Evolutionary conservation across 257 asterid genomes (phyloP).

Genomic region (Perilla frutescens): DNA sequence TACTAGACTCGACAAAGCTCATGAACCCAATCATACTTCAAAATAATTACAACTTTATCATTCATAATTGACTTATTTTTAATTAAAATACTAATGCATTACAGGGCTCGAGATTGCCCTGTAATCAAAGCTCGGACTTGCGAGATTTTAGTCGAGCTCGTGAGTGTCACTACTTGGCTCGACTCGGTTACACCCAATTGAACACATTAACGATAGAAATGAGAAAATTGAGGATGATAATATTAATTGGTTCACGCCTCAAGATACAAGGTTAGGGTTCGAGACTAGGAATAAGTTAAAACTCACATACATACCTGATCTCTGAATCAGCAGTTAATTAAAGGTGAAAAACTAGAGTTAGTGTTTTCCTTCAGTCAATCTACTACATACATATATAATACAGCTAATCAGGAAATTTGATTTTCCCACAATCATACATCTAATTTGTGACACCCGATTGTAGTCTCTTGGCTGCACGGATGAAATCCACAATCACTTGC

Average conservation of each 20-base stretch:
- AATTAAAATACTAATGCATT: too few relatives aligned
- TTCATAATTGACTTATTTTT: too few relatives aligned
- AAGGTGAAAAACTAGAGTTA: slow-evolving; percentile 49
- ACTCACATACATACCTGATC: slow-evolving; percentile 46
- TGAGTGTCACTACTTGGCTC: too few relatives aligned
- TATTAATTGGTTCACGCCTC: slow-evolving; percentile 21
- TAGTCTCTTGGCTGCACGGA: slow-evolving; percentile 80
- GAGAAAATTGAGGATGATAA: slow-evolving; percentile 30
- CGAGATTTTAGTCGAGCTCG: too few relatives aligned
- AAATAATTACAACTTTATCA: too few relatives aligned
- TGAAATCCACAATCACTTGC: slow-evolving; percentile 78
- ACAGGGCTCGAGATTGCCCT: too few relatives aligned
- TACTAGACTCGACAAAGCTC: too few relatives aligned
- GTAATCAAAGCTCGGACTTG: too few relatives aligned
- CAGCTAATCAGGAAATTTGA: slow-evolving; percentile 34
- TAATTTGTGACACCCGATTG: slow-evolving; percentile 52
- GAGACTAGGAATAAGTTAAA: slow-evolving; percentile 30
- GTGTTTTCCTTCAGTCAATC: slow-evolving; percentile 28
- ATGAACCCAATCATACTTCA: too few relatives aligned
- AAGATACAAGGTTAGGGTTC: slow-evolving; percentile 52
- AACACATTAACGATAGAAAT: too few relatives aligned
- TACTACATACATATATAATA: slow-evolving; percentile 45
- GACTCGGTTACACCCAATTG: too few relatives aligned
- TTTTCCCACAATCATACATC: slow-evolving; percentile 38
- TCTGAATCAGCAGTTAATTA: slow-evolving; percentile 59